Conservation (phyloP, 352 stramenopile genomes). For the Phytophthora parvispora region DNA sequence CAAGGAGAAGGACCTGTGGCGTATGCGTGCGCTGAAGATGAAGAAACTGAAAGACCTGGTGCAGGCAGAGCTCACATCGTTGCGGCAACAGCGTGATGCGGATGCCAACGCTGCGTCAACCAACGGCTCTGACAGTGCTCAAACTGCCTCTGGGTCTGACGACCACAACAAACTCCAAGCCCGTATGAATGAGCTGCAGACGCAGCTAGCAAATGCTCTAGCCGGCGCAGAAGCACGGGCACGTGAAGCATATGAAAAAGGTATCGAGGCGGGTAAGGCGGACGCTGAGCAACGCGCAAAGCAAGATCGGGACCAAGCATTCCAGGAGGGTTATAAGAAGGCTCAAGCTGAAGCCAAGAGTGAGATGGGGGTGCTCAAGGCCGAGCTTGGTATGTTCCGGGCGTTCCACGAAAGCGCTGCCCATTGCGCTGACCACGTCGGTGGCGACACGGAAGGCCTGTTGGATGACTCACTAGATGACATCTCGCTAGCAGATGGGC, state of each 20-base stretch:
- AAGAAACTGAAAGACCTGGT: slow-evolving; percentile 85
- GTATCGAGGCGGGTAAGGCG: slow-evolving; percentile 41
- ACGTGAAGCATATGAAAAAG: slow-evolving; percentile 57
- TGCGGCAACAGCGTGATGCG: slow-evolving; percentile 44
- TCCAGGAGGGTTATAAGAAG: slow-evolving; percentile 50
- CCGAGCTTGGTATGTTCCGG: slow-evolving; percentile 63
- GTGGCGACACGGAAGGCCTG: slow-evolving; percentile 15
- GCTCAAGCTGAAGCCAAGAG: slow-evolving; percentile 36
- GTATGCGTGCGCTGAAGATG: slow-evolving; percentile 84
- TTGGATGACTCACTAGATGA: slow-evolving; percentile 46
- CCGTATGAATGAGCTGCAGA: slow-evolving; percentile 45
- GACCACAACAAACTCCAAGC: slow-evolving; percentile 41
- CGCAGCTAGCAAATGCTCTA: slow-evolving; percentile 44
- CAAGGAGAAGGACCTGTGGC: slow-evolving; percentile 85
- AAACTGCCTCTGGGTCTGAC: slow-evolving; percentile 11
- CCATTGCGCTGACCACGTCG: slow-evolving; percentile 40
- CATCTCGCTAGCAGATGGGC: slow-evolving; percentile 48
- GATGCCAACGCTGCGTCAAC: slow-evolving; percentile 12
- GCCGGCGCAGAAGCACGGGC: slow-evolving; percentile 38
- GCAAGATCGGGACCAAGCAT: slow-evolving; percentile 39
- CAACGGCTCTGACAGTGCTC: slow-evolving; percentile 1
- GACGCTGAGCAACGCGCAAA: slow-evolving; percentile 48
- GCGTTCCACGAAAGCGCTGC: slow-evolving; percentile 54
- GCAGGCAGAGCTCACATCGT: slow-evolving; percentile 60
- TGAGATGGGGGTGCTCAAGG: slow-evolving; percentile 54